phyloP scores from a whole-genome alignment of 169 alveolate genomes.

The Cardiosporidium cionae region DNA sequence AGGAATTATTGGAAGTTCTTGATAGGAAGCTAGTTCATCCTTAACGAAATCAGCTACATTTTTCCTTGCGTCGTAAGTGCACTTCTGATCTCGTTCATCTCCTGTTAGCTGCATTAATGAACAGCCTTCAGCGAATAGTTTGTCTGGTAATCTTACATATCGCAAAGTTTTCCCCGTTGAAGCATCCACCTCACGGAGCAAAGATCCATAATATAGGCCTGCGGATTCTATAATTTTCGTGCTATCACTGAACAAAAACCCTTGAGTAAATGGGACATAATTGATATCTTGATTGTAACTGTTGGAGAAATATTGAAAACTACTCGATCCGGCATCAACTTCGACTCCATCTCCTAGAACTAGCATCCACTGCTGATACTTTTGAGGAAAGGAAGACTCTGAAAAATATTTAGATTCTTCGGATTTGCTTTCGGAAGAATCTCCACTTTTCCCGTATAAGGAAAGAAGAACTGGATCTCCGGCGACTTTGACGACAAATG shows the following conservation, averaged over 20 bases:
- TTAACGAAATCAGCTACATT: not conserved
- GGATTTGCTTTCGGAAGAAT: no score
- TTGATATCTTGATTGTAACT: not conserved
- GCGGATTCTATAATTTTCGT: not conserved
- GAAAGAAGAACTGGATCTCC: no score
- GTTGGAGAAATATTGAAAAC: no score
- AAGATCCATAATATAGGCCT: not conserved
- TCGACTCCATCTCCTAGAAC: no score
- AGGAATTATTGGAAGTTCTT: not conserved
- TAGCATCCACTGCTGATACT: no score
- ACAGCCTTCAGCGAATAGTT: not conserved
- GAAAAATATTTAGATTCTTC: no score
- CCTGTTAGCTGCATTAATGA: not conserved
- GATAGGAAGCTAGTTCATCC: not conserved
- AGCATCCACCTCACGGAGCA: not conserved
- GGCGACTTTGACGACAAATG: no score
- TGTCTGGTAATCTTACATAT: not conserved
- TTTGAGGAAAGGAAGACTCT: no score
- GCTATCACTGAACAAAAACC: not conserved
- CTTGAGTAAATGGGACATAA: not conserved
- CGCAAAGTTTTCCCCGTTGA: not conserved
- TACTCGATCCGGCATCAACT: no score
- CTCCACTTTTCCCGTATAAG: no score
- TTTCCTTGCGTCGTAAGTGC: not conserved
- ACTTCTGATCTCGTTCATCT: not conserved